These are phyloP conservation scores for Brassica carinata DNA, from an alignment of 345 rosid species.

Conservation along the genomic window DNA sequence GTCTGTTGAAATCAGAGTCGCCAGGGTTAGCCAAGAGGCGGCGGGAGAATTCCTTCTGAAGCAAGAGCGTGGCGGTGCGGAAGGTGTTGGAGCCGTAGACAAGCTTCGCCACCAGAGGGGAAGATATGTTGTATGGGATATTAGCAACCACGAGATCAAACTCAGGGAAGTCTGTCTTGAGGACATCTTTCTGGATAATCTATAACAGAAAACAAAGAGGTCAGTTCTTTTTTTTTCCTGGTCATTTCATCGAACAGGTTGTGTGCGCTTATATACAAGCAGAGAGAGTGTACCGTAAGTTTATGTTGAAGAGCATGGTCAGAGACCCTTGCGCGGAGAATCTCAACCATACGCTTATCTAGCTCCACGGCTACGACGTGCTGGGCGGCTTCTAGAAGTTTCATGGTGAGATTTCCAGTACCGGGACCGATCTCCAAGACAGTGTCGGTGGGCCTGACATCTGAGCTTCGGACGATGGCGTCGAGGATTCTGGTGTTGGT, in stretches of 20 bases:
- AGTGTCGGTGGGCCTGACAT: conserved; percentile 55
- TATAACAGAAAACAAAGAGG: conserved; percentile 10
- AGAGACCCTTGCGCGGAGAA: conserved; percentile 57
- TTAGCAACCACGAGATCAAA: conserved; percentile 86
- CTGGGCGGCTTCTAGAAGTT: conserved; percentile 61
- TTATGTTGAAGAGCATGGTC: conserved; percentile 46
- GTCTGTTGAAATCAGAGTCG: conserved; percentile 76
- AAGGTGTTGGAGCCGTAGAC: conserved; percentile 62
- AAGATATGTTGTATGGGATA: conserved; percentile 83
- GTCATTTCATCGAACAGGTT: conserved; percentile 59
- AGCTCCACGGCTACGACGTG: conserved; percentile 74
- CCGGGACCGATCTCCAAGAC: conserved; percentile 93
- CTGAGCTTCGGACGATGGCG: conserved; percentile 62
- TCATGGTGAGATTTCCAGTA: conserved; percentile 88
- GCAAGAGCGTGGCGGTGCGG: conserved; percentile 77
- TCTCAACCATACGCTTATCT: conserved; percentile 77
- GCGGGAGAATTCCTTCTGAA: conserved; percentile 91
- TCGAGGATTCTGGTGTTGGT: conserved; percentile 77
- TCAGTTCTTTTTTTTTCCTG: conserved; percentile 2
- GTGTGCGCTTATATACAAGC: background rate
- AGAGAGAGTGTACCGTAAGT: conserved; percentile 48
- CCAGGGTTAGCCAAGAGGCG: conserved; percentile 82
- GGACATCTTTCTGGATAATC: conserved; percentile 76
- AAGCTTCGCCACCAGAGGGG: conserved; percentile 78
- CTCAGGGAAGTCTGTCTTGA: conserved; percentile 69